Base-by-base conservation (phyloP, 2,329 filamentous ascomycete species). In the Bertia moriformis region DNA sequence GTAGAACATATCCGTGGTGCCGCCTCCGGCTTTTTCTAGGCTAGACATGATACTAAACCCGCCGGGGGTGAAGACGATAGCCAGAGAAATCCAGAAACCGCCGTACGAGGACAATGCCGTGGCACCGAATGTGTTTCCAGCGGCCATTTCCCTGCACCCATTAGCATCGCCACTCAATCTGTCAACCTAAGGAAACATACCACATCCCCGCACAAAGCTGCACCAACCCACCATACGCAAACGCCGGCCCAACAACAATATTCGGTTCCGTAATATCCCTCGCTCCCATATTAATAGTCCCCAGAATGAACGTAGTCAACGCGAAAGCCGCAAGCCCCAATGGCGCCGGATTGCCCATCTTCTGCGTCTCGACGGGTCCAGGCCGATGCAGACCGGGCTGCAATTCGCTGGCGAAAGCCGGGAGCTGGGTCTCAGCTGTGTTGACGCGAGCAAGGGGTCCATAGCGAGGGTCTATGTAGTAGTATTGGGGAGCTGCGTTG, bases 131-230 rank as follows among this genome's bases (percentile, higher is more conserved):
- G 71, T 75, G 58, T 76, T 77, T 14, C 72, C 72, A 5, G 72
- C 61, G 12, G 54, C 53, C 42, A 64, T 65, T 45, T 65, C 55
- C 55, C 65, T 60, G 18, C 82, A n/a, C 22, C n/a, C n/a, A n/a
- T n/a, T n/a, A n/a, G 22, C 79, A 50, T 78, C 78, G 37, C 76
- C 74, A 39, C 80, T 59, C 50, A 82, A 59, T 54, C 83, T 78
- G n/a, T 79, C 67, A 4, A 79, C 60, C 42, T 78, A 78, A 27
- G 7, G n/a, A 27, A 27, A n/a, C 22, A 7, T 65, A 73, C 73
- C 73, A 78, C 73, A 78, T 78, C 54, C 73, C 73, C 37, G 72
- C 69, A 38, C 75, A 57, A 48, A 78, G 55, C 53, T 78, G 73
- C 15, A 77, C 64, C 3, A 78, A 58, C 42, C 73, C 73, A 54